Evolutionary conservation across 225 moss, liverwort and hornwort genomes (phyloP).

Genomic region (Asterella californica): DNA sequence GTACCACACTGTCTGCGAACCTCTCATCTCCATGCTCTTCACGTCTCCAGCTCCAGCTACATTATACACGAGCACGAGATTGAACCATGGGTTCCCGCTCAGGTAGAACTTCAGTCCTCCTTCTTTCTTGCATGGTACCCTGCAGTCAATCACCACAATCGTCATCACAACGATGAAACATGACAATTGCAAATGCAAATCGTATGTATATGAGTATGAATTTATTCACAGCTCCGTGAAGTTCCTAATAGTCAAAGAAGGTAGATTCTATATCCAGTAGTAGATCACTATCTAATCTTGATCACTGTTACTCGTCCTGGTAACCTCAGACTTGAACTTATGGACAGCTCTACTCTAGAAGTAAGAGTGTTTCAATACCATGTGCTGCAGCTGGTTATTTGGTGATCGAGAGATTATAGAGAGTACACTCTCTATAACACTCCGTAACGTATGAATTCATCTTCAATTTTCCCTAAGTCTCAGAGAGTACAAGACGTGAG

Average conservation of each 20-base stretch:
- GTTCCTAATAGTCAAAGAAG: neutral
- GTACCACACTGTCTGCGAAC: conserved; percentile 5
- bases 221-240: neutral
- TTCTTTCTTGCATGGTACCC: conserved; percentile 42
- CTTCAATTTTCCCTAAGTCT: too few species aligned
- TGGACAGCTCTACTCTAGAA: too few species aligned
- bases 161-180: neutral
- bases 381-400: too few species aligned
- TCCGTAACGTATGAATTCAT: too few species aligned
- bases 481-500: too few species aligned
- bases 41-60: conserved; percentile 63
- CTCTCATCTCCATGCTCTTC: conserved; percentile 35
- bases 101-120: conserved; percentile 61
- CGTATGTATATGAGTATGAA: neutral
- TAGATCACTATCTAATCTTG: too few species aligned
- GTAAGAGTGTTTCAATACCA: too few species aligned
- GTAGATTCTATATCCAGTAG: too few species aligned
- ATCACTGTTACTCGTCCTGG: too few species aligned
- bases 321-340: too few species aligned
- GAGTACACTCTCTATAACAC: too few species aligned
- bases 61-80: conserved; percentile 60
- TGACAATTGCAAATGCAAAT: neutral
- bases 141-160: neutral
- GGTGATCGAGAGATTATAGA: too few species aligned
- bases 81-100: conserved; percentile 55